Base-by-base conservation (phyloP, 495 filamentous ascomycete species). In the Cairneyella variabilis region DNA sequence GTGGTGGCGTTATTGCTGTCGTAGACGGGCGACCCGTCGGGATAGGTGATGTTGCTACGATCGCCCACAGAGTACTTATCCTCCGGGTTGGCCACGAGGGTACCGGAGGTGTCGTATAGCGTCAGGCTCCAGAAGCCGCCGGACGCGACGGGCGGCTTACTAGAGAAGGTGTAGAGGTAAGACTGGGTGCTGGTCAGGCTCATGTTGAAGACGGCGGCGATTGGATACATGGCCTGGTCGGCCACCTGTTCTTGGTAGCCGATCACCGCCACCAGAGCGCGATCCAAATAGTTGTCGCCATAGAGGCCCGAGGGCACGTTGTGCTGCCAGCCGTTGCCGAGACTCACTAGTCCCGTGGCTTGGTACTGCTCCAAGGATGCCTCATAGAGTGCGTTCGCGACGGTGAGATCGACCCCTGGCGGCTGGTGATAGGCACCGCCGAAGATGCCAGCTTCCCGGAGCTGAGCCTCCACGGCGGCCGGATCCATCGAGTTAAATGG, bases 321-420 rank as follows among this genome's bases (percentile, higher is more conserved):
- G 42, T 37, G 40, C 12, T 11, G 11, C 51, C 51, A 52, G n/a
- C 38, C 36, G 32, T 52, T 52, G 9, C 25, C 38, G 21, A 26
- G 17, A 16, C 16, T 5, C 22, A 26, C 5, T 5, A 50, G 18
- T 6, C 9, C 17, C 8, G 38, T 41, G 38, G 38, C 9, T 10
- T 10, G 6, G 6, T 8, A 41, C 6, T 9, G 6, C 18, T 45
- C 9, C 42, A 22, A 8, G 10, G 14, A 8, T 7, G 42, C 21
- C 9, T 10, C 17, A 8, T 9, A 12, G 25, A 22, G 9, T 22
- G 21, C 42, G 16, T 45, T 22, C 4, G 42, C 42, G 10, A 7
- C 17, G 8, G 42, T 22, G 8, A 45, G 42, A 26, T 45, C 16
- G 6, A 45, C 17, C 8, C 16, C 21, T 22, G 42, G 42, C 9